Conservation (phyloP, 768 basidiomycete genomes). For the Tulasnella sp. region DNA sequence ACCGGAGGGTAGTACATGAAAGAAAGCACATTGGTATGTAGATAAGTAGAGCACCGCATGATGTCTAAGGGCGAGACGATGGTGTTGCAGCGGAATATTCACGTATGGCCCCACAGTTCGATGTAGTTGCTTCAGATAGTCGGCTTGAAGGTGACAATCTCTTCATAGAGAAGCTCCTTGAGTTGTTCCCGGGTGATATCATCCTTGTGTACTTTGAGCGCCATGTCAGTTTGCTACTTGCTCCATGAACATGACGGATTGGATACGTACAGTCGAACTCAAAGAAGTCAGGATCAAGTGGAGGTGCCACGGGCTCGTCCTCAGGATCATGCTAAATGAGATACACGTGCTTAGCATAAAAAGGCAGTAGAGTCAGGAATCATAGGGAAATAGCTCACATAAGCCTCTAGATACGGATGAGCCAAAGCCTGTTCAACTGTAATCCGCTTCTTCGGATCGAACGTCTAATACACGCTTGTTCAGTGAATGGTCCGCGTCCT, state of each 20-base stretch:
- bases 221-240: conserved; percentile 15
- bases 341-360: conserved; percentile 10
- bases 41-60: too few species aligned
- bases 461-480: conserved; percentile 46
- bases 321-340: conserved; percentile 77
- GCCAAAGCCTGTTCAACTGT: conserved; percentile 88
- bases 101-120: too few species aligned
- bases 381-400: conserved; percentile 41
- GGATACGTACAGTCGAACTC: conserved; percentile 72
- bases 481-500: neutral
- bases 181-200: conserved; percentile 92
- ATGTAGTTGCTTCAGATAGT: conserved; percentile 33
- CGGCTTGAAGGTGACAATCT: conserved; percentile 84
- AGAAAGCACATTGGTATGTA: too few species aligned
- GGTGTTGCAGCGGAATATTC: too few species aligned
- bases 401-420: conserved; percentile 93
- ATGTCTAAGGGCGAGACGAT: too few species aligned
- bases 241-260: neutral
- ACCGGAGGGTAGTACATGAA: too few species aligned
- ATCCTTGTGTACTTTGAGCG: conserved; percentile 71
- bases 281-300: conserved; percentile 94
- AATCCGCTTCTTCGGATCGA: conserved; percentile 94
- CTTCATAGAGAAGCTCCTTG: conserved; percentile 87
- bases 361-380: neutral
- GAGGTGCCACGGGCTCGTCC: conserved; percentile 91